phyloP scores from a whole-genome alignment of 116 monocot genomes.

The Dioscorea cayenensis region DNA sequence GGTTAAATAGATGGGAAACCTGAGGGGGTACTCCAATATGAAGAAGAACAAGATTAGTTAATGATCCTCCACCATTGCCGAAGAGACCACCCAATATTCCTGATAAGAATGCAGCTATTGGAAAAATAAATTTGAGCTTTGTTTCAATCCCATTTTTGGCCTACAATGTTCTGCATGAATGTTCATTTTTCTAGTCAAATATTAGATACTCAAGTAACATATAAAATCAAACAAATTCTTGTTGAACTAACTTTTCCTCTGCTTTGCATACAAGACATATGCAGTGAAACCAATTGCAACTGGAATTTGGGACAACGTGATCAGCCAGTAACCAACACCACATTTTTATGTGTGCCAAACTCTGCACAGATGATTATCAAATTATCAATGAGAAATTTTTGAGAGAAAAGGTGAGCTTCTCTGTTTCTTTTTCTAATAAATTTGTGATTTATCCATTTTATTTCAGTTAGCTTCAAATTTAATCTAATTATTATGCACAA shows the following conservation, averaged over 20 bases:
- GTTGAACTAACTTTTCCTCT: no score
- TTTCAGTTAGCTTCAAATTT: no score
- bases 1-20: constrained; percentile 22
- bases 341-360: constrained; percentile 45
- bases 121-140: constrained; percentile 47
- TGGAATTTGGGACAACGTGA: constrained; percentile 53
- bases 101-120: constrained; percentile 45
- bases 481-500: no score
- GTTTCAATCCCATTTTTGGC: constrained; percentile 9
- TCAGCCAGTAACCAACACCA: constrained; percentile 57
- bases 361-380: constrained; percentile 20
- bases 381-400: no score
- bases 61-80: constrained; percentile 73
- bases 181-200: background rate
- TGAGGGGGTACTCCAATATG: constrained; percentile 75
- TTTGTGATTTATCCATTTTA: no score
- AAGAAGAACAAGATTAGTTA: constrained; percentile 75
- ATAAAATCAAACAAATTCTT: no score
- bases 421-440: no score
- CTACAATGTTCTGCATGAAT: constrained; percentile 11
- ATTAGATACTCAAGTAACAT: no score
- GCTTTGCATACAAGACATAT: constrained; percentile 21
- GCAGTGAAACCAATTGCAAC: constrained; percentile 48
- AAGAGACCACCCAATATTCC: constrained; percentile 73
- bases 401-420: no score